phyloP scores from a whole-genome alignment of 2,329 filamentous ascomycete genomes.

The Nemania diffusa region DNA sequence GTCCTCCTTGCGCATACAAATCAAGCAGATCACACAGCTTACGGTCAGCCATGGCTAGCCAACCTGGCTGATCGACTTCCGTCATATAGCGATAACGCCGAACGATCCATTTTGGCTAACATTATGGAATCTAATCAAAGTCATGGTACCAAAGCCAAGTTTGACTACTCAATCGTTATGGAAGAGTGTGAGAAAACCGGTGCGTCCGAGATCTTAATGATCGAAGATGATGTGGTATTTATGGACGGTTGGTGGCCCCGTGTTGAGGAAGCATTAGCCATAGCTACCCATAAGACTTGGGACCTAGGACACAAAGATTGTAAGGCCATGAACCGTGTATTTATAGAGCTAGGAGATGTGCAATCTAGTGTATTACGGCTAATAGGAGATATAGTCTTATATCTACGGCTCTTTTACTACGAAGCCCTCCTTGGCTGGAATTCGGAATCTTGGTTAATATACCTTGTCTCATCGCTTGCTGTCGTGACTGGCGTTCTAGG shows the following conservation, averaged over 20 bases:
- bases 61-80: constrained; percentile 41
- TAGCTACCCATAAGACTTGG: constrained; percentile 36
- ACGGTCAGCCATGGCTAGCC: constrained; percentile 38
- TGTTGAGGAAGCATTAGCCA: constrained; percentile 34
- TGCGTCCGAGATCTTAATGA: constrained; percentile 39
- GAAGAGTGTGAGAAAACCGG: constrained; percentile 40
- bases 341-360: not conserved
- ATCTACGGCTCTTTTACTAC: constrained; percentile 46
- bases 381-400: constrained; percentile 40
- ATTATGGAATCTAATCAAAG: constrained; percentile 25
- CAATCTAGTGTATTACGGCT: not conserved
- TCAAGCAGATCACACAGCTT: constrained; percentile 36
- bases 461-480: constrained; percentile 34
- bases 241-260: constrained; percentile 44
- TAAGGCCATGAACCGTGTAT: constrained; percentile 19
- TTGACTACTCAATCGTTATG: constrained; percentile 42
- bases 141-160: constrained; percentile 38
- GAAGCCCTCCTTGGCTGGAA: constrained; percentile 47
- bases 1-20: constrained; percentile 43
- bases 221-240: constrained; percentile 46
- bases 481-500: constrained; percentile 1
- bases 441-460: constrained; percentile 41
- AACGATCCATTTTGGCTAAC: constrained; percentile 5
- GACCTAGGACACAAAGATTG: constrained; percentile 36
- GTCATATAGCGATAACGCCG: constrained; percentile 36